Evolutionary conservation across 805 yeast genomes (phyloP).

Genomic region (Myxozyma nipponensis): DNA sequence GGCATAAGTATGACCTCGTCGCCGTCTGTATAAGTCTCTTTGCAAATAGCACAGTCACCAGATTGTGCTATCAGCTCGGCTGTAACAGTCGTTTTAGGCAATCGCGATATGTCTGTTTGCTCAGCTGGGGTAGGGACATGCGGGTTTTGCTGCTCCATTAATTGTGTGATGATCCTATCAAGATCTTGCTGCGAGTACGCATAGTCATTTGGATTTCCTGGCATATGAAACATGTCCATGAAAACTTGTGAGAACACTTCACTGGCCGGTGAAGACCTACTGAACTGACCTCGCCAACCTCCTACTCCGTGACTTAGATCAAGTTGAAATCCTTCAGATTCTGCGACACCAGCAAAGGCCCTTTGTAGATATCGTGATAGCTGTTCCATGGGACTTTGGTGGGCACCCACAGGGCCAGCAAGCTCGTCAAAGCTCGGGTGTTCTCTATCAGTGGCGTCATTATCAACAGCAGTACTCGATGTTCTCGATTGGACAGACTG

Average conservation of each 20-base stretch:
- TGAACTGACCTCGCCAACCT: neutral
- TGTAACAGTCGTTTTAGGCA: slow-evolving; percentile 4
- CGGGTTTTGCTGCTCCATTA: slow-evolving; percentile 26
- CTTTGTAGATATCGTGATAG: slow-evolving; percentile 16
- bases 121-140: slow-evolving; percentile 26
- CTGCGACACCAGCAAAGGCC: slow-evolving; percentile 13
- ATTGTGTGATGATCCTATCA: slow-evolving; percentile 26
- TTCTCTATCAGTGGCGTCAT: neutral
- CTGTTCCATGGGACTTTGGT: slow-evolving; percentile 18
- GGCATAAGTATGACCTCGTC: slow-evolving; percentile 23
- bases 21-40: slow-evolving; percentile 15
- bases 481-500: no score
- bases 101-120: slow-evolving; percentile 9
- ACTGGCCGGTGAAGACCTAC: neutral
- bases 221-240: slow-evolving; percentile 13
- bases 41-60: slow-evolving; percentile 29
- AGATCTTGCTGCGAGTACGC: slow-evolving; percentile 25
- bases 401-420: neutral
- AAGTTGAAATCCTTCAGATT: neutral
- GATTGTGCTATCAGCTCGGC: slow-evolving; percentile 6
- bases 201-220: slow-evolving; percentile 25
- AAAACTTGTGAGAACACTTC: neutral
- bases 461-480: neutral
- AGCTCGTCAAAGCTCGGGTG: neutral
- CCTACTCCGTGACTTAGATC: slow-evolving; percentile 25